Evolutionary conservation across 2,329 filamentous ascomycete genomes (phyloP).

Genomic region (Aureobasidium sp.): DNA sequence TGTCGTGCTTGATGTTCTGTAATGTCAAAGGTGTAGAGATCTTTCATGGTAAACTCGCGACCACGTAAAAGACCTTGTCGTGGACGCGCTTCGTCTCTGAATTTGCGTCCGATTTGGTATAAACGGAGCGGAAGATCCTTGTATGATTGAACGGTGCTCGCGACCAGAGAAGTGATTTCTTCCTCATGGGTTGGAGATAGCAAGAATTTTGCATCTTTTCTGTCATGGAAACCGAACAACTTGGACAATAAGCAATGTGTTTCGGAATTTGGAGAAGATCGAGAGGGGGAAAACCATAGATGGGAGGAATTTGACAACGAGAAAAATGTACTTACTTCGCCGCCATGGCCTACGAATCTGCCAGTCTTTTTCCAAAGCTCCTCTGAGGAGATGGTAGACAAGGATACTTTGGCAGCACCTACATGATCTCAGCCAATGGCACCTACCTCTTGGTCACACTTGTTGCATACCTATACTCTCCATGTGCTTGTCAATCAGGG

Average conservation of each 20-base stretch:
- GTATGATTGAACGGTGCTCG: slow-evolving; percentile 66
- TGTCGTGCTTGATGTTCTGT: slow-evolving; percentile 58
- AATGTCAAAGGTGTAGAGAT: slow-evolving; percentile 89
- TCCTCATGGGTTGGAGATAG: slow-evolving; percentile 93
- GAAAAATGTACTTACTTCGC: slow-evolving; percentile 52
- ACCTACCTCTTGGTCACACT: neutral
- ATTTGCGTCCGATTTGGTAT: slow-evolving; percentile 91
- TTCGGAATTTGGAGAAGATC: neutral
- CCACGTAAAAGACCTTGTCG: slow-evolving; percentile 80
- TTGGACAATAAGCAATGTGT: slow-evolving; percentile 32
- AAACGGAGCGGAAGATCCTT: slow-evolving; percentile 77
- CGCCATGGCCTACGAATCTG: slow-evolving; percentile 61
- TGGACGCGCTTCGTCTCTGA: slow-evolving; percentile 84
- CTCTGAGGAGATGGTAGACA: slow-evolving; percentile 81
- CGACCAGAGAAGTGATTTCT: slow-evolving; percentile 80
- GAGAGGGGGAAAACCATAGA: neutral
- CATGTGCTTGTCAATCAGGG: slow-evolving; percentile 86
- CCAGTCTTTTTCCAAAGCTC: slow-evolving; percentile 75
- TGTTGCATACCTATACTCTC: slow-evolving; percentile 50
- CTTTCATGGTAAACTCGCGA: slow-evolving; percentile 95
- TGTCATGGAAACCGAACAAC: slow-evolving; percentile 73
- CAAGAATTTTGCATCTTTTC: slow-evolving; percentile 65
- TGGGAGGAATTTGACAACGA: neutral
- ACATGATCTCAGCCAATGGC: slow-evolving; percentile 15
- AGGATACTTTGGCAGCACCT: slow-evolving; percentile 70